Conservation (phyloP, 2,329 filamentous ascomycete species). For the Calycina herbarum region DNA sequence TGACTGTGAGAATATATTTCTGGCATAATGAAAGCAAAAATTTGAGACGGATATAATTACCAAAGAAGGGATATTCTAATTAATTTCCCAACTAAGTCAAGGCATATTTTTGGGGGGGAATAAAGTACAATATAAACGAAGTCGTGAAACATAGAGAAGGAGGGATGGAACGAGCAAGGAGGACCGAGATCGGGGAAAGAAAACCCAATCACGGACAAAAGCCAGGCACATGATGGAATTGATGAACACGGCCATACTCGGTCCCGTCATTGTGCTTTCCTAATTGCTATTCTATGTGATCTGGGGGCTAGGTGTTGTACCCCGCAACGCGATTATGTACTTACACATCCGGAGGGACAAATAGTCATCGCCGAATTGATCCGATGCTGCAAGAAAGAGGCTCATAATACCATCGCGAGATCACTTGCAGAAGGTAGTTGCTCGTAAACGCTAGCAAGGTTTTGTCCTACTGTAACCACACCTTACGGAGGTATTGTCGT, state of each 20-base stretch:
- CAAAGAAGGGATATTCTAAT: background rate
- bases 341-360: background rate
- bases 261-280: background rate
- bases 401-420: background rate
- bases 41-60: background rate
- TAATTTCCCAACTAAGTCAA: background rate
- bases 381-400: background rate
- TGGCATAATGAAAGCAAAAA: background rate
- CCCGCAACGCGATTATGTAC: background rate
- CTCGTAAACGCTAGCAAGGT: background rate
- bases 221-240: background rate
- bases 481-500: background rate
- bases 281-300: background rate
- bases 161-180: background rate
- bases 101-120: too few relatives aligned
- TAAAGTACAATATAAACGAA: background rate
- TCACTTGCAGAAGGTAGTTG: background rate
- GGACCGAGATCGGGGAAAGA: background rate
- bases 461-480: background rate
- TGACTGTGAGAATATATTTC: background rate
- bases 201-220: background rate
- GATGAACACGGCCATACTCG: background rate
- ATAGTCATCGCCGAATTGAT: background rate
- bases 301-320: background rate
- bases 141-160: background rate